A percentile compares a stretch with the other conserved stretches of the same genome.
Conservation (phyloP, 2,329 filamentous ascomycete genomes). For the Thelonectria olida region DNA sequence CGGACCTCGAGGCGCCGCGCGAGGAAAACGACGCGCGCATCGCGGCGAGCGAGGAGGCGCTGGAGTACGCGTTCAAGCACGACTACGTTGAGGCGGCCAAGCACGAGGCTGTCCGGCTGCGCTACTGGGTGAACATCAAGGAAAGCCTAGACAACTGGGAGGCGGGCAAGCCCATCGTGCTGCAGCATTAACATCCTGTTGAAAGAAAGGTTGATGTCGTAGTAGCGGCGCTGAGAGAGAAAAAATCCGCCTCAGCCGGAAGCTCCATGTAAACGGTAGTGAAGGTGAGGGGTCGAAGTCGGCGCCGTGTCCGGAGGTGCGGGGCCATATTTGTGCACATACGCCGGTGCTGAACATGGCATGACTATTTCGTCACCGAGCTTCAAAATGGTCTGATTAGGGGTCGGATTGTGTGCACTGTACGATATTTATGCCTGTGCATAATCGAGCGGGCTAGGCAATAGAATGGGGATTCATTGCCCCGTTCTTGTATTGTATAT, state of each 20-base stretch:
- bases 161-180: constrained; percentile 69
- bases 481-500: no score
- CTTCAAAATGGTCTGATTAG: background rate
- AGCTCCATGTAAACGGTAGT: no score
- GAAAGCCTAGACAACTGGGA: constrained; percentile 88
- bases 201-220: no score
- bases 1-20: constrained; percentile 68
- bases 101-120: constrained; percentile 77
- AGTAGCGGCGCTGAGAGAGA: background rate
- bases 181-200: constrained; percentile 54
- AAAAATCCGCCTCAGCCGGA: background rate
- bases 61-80: constrained; percentile 72
- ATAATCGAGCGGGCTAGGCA: no score
- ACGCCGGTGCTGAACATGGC: constrained; percentile 9
- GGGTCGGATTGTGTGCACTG: background rate
- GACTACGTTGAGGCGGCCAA: constrained; percentile 75
- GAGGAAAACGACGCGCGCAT: constrained; percentile 76
- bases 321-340: background rate
- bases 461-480: no score
- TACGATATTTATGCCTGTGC: background rate
- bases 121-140: constrained; percentile 91
- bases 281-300: background rate
- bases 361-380: constrained; percentile 8
- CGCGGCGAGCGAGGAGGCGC: constrained; percentile 63
- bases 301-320: constrained; percentile 6